These are phyloP conservation scores for Apiospora arundinis DNA, from an alignment of 2,329 filamentous ascomycete genomes.

Conservation along the genomic window DNA sequence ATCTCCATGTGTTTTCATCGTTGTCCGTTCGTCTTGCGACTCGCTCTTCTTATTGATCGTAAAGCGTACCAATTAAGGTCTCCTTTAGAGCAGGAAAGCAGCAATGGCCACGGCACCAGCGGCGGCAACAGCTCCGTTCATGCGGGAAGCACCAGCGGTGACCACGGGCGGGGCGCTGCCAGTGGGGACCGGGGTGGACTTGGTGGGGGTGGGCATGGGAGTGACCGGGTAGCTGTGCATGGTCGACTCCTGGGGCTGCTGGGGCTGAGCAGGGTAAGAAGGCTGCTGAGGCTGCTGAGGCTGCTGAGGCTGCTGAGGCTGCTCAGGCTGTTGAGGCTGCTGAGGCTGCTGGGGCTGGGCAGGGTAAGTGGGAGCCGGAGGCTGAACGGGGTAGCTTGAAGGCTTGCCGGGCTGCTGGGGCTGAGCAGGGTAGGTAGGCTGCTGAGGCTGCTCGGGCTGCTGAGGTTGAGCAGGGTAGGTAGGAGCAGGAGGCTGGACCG, in stretches of 20 bases:
- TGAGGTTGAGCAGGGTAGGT: neutral
- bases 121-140: neutral
- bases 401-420: neutral
- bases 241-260: neutral
- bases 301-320: neutral
- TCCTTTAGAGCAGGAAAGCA: slow-evolving; percentile 10
- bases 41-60: slow-evolving; percentile 2
- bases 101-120: neutral
- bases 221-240: slow-evolving; percentile 9
- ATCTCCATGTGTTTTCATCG: neutral
- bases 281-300: neutral
- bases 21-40: neutral
- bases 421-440: neutral
- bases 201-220: slow-evolving; percentile 9
- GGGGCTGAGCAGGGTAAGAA: neutral
- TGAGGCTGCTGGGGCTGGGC: neutral
- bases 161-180: slow-evolving; percentile 3
- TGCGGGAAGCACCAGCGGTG: slow-evolving; percentile 12
- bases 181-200: neutral
- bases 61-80: neutral
- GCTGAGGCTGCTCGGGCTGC: neutral
- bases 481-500: neutral
- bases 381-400: neutral
- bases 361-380: slow-evolving; percentile 2
- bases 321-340: neutral